Evolutionary conservation across 164 flowering plant genomes (phyloP), one percentile per base, ranked within the genome.

Genomic region (Saururus chinensis): DNA sequence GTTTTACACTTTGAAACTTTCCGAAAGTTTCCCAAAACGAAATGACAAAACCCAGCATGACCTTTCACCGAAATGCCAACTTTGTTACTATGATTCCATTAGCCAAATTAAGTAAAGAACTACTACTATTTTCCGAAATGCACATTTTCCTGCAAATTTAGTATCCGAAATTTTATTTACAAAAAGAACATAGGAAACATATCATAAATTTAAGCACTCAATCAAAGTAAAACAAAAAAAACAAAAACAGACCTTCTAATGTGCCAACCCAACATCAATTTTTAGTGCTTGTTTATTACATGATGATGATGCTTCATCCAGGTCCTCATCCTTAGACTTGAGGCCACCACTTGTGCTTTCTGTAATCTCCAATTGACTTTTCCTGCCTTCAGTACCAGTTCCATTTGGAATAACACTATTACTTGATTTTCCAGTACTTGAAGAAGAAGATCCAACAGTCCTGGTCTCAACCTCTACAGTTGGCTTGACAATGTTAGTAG

Each of bases 401-500:
- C 69, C 76, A 63, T 64, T 60, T 49, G 76, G 70, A 57, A 25
- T 71, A 30, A 21, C 25, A 59, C 12, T 57, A 60, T 55, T 14
- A 56, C 56, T 60, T 37, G 51, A 57, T 58, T 77, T 71, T 35
- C 65, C 78, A 53, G 40, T 64, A 56, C 65, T 54, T 51, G 67
- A 56, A 58, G 64, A 67, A 61, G 71, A 68, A 55, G 56, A 52
- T 22, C 45, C 64, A 25, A 59, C 48, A 17, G 59, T 37, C 11
- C 42, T 53, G 23, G 51, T 51, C 37, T 64, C 68, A 4, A 71
- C 56, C n/a, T 60, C 73, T 61, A 40, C 58, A 60, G 72, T 70
- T 51, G 71, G 68, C 59, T 72, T 76, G 52, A 68, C 26, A 53
- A 62, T 75, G 11, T 67, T 63, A 56, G 77, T 52, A 55, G 74